Percentiles rank a stretch among this genome's conserved stretches.
Conservation (phyloP, 2,329 filamentous ascomycete species). For the Truncatella angustata region DNA sequence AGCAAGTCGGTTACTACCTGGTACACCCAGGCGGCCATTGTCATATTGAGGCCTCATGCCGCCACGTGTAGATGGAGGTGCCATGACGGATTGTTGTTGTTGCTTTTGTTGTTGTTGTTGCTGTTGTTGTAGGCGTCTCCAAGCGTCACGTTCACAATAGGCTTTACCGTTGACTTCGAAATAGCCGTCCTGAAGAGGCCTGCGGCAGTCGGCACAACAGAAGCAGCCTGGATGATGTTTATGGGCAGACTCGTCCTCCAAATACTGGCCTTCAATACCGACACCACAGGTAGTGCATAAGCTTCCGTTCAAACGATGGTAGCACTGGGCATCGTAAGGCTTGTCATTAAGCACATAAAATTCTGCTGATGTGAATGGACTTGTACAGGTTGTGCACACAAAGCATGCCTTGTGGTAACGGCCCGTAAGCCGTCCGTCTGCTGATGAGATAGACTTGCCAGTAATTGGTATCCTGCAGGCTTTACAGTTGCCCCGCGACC, state of each 20-base stretch:
- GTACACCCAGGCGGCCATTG: constrained; percentile 29
- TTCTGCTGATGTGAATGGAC: constrained; percentile 80
- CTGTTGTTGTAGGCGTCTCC: constrained; percentile 50
- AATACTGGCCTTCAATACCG: constrained; percentile 91
- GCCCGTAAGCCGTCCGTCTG: constrained; percentile 86
- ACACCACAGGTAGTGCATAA: constrained; percentile 75
- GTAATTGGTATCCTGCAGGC: constrained; percentile 76
- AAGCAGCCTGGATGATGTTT: constrained; percentile 91
- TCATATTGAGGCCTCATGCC: constrained; percentile 13
- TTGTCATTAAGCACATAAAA: constrained; percentile 89
- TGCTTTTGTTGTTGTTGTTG: too few species aligned
- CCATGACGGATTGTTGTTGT: constrained; percentile 21
- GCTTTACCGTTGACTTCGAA: constrained; percentile 80
- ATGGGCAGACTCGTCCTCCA: constrained; percentile 73
- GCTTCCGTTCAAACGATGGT: constrained; percentile 87
- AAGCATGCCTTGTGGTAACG: constrained; percentile 96
- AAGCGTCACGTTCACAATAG: constrained; percentile 87
- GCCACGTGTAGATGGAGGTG: constrained; percentile 18
- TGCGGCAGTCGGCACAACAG: constrained; percentile 74
- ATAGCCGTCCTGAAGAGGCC: constrained; percentile 78
- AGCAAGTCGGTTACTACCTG: constrained; percentile 29
- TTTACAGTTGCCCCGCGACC: constrained; percentile 74
- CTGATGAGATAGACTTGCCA: constrained; percentile 91
- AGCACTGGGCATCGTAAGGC: constrained; percentile 89
- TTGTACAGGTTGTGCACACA: constrained; percentile 79